Conservation (phyloP, 768 basidiomycete genomes). For the Psilocybe subaeruginosa region DNA sequence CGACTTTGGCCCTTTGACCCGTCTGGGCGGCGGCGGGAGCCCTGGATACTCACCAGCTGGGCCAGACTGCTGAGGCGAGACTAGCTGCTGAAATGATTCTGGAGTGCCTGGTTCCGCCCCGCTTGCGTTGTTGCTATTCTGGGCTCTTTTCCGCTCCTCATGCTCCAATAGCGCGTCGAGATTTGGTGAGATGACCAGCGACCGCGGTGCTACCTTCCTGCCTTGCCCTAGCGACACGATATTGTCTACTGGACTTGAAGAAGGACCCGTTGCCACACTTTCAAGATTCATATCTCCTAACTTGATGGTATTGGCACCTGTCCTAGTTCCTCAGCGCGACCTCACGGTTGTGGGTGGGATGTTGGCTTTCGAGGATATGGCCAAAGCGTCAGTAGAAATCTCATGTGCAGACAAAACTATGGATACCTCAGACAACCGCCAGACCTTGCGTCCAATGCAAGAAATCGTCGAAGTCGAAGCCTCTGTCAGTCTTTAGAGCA, state of each 20-base stretch:
- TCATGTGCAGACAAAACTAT: background rate
- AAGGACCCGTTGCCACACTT: constrained; percentile 6
- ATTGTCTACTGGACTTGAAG: background rate
- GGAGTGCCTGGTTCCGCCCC: background rate
- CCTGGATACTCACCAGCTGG: constrained; percentile 29
- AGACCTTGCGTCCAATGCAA: background rate
- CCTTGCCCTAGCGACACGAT: constrained; percentile 8
- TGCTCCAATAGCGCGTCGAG: constrained; percentile 63
- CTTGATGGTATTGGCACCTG: constrained; percentile 6
- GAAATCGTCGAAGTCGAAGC: background rate
- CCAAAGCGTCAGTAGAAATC: background rate
- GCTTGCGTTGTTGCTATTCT: background rate
- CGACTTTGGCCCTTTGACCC: constrained; percentile 22
- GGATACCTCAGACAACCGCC: constrained; percentile 15
- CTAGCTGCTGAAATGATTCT: background rate
- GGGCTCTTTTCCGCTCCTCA: constrained; percentile 48
- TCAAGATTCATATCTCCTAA: constrained; percentile 7
- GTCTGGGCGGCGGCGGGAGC: constrained; percentile 57
- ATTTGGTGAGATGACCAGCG: constrained; percentile 58
- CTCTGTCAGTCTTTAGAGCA: background rate
- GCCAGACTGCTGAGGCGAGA: background rate
- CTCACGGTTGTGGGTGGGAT: background rate
- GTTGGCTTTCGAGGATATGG: background rate
- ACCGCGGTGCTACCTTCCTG: constrained; percentile 19
- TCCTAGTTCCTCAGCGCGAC: background rate